These are phyloP conservation scores for Xylaria sp. DNA, from an alignment of 495 filamentous ascomycete genomes.

Conservation along the genomic window DNA sequence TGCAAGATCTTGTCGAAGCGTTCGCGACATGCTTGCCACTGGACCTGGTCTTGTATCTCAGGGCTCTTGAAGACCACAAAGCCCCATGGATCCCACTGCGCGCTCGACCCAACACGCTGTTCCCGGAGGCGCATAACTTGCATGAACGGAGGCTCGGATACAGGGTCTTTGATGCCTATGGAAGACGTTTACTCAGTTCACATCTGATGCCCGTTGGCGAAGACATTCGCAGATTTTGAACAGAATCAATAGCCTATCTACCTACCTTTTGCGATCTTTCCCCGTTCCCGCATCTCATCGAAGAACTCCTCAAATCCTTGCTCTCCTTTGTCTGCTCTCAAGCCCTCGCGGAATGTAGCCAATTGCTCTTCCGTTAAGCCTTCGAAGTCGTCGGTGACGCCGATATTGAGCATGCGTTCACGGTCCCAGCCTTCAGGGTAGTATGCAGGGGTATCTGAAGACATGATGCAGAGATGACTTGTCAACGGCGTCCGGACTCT, in stretches of 20 bases:
- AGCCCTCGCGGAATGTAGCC: not conserved
- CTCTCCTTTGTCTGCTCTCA: constrained; percentile 19
- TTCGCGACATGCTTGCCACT: constrained; percentile 12
- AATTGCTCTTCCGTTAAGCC: not conserved
- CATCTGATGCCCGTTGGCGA: not conserved
- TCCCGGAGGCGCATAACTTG: constrained; percentile 13
- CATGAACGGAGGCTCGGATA: constrained; percentile 10
- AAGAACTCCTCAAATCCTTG: constrained; percentile 13
- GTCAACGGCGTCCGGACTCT: not conserved
- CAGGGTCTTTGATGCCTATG: not conserved
- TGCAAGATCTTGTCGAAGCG: constrained; percentile 18
- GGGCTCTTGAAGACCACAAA: constrained; percentile 23
- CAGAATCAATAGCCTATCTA: not conserved
- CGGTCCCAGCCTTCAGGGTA: constrained; percentile 20
- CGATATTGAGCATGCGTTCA: constrained; percentile 12
- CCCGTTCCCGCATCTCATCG: constrained; percentile 15
- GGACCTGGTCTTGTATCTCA: not conserved
- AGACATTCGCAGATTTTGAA: not conserved
- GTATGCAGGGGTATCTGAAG: constrained; percentile 14
- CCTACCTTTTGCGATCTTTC: constrained; percentile 4
- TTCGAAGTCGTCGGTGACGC: not conserved
- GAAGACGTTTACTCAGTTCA: not conserved
- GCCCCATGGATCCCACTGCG: constrained; percentile 16
- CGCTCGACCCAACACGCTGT: constrained; percentile 4
- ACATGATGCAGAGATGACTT: not conserved